phyloP scores from a whole-genome alignment of 805 yeast genomes.

The Saccharomycopsis microspora region DNA sequence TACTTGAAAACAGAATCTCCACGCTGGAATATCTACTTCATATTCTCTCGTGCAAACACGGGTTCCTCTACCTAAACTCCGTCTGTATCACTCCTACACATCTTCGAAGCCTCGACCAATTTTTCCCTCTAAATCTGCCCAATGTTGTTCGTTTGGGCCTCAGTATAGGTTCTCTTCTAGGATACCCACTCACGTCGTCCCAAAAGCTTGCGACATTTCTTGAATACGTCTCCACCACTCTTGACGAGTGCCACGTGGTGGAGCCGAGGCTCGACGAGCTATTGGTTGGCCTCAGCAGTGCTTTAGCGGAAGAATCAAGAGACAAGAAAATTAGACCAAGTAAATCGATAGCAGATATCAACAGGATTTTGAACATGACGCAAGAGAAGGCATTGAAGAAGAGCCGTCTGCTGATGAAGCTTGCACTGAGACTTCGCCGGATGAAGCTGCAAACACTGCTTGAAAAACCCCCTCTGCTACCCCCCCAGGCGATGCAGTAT shows the following conservation, averaged over 20 bases:
- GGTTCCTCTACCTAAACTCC: conserved; percentile 4
- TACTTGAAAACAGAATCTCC: neutral
- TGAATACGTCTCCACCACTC: neutral
- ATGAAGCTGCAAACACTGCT: conserved; percentile 3
- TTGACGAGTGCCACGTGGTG: neutral
- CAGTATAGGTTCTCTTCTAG: conserved; percentile 9
- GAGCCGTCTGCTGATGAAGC: too few relatives aligned
- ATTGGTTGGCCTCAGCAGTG: conserved; percentile 21
- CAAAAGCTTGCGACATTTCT: neutral
- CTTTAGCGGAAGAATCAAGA: conserved; percentile 42
- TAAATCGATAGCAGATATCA: neutral
- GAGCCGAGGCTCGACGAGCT: neutral
- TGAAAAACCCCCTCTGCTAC: neutral
- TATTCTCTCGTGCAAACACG: neutral
- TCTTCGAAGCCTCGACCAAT: neutral
- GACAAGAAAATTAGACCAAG: neutral
- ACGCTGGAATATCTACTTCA: neutral
- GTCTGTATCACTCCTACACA: neutral
- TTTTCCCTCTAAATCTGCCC: conserved; percentile 3
- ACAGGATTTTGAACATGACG: too few relatives aligned
- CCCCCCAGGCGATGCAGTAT: neutral
- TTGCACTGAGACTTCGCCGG: neutral
- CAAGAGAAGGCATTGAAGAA: too few relatives aligned
- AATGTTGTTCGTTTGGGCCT: conserved; percentile 5
- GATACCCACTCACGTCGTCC: conserved; percentile 1